Conservation (phyloP, 2,329 filamentous ascomycete genomes). For the Thielaviopsis punctulata region DNA sequence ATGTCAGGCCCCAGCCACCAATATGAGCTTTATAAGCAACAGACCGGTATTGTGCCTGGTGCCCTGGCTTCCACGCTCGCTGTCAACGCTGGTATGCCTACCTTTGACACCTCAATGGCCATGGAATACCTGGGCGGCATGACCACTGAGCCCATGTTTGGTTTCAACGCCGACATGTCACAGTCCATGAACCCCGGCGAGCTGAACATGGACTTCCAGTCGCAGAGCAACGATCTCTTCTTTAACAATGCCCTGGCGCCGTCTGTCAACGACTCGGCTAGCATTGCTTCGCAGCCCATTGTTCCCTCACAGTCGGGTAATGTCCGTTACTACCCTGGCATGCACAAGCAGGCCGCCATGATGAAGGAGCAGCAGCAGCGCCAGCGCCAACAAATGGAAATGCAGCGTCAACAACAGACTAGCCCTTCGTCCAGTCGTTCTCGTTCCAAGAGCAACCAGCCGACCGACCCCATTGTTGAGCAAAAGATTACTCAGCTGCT, state of each 20-base stretch:
- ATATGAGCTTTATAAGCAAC: conserved; percentile 89
- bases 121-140: conserved; percentile 37
- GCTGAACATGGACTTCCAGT: conserved; percentile 44
- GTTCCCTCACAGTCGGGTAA: conserved; percentile 32
- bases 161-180: conserved; percentile 54
- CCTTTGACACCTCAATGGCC: conserved; percentile 32
- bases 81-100: conserved; percentile 37
- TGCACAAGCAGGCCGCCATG: conserved; percentile 76
- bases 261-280: conserved; percentile 27
- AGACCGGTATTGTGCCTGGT: conserved; percentile 79
- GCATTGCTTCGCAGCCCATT: conserved; percentile 26
- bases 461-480: conserved; percentile 57
- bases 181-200: conserved; percentile 42
- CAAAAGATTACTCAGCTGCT: conserved; percentile 88
- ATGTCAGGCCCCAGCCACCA: conserved; percentile 78
- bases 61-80: conserved; percentile 66
- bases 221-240: conserved; percentile 43
- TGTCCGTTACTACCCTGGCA: conserved; percentile 75
- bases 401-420: conserved; percentile 25
- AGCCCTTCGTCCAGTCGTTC: conserved; percentile 22
- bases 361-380: conserved; percentile 58
- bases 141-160: conserved; percentile 48
- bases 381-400: conserved; percentile 40
- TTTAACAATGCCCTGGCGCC: conserved; percentile 27
- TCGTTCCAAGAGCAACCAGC: conserved; percentile 33